Evolutionary conservation across 306 rosid genomes (phyloP), one percentile per base, ranked within the genome.

Genomic region (Castanopsis chinensis): DNA sequence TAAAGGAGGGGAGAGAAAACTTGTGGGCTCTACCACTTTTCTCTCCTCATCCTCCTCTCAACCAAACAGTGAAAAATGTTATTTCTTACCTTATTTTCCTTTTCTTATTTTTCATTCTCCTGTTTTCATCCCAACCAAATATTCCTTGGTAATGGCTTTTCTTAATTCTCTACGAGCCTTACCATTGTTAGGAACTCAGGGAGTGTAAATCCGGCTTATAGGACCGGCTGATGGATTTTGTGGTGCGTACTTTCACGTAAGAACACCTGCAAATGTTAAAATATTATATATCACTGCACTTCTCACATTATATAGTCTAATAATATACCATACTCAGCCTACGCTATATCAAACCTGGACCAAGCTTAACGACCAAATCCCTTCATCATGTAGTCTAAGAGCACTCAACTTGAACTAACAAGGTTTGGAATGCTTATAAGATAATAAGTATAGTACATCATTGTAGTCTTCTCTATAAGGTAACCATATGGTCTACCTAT

Each of bases 191-290:
- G 83, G 71, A 89, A 91, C 12, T 92, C 93, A 2, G 91, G 59
- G 91, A 64, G 97, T 93, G 80, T 90, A 95, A 72, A 95, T 91
- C 81, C 76, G 78, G 5, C 96, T 72, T 76, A 92, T 90, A 72
- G 99, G 99, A 54, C 99, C 96, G 13, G 78, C 81, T 55, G 98
- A 97, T n/a, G 94, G 95, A 58, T 91, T 92, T 64, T 76, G 83
- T 11, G 96, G 93, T 71, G 91, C 85, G 77, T 95, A 92, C 87
- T 95, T 95, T 70, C 99, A 98, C 1, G 94, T 89, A 5, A 95
- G 90, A 84, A 70, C 86, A 78, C 98, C 99, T 92, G 87, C 79
- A 72, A 52, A 72, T 41, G 80, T 51, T 73, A 49, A 54, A 52
- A 78, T 41, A 45, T 61, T 63, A 76, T 2, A 8, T 3, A 72